These are phyloP conservation scores for Shiraia bambusicola DNA, from an alignment of 2,329 filamentous ascomycete species.

Conservation along the genomic window DNA sequence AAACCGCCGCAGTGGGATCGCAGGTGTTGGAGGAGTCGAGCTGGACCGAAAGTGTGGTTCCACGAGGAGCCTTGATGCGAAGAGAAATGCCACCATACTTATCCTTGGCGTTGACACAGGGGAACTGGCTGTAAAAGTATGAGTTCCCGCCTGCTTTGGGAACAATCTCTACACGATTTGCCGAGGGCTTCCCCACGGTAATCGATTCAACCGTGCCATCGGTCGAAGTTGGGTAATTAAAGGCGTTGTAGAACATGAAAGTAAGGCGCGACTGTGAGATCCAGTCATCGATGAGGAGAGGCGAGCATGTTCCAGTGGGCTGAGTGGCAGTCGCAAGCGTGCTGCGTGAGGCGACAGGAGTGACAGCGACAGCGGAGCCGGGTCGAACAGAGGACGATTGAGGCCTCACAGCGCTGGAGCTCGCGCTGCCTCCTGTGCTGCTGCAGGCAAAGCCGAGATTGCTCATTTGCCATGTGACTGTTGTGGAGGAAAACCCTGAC, in stretches of 20 bases:
- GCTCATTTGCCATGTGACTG: constrained; percentile 52
- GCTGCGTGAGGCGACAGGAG: constrained; percentile 11
- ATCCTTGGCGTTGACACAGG: constrained; percentile 55
- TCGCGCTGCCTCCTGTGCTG: constrained; percentile 10
- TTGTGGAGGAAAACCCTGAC: constrained; percentile 43
- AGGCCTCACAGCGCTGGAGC: constrained; percentile 3
- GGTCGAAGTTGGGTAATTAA: constrained; percentile 58
- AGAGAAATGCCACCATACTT: constrained; percentile 59
- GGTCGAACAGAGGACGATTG: not conserved
- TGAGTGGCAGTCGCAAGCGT: constrained; percentile 19
- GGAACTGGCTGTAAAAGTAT: constrained; percentile 61
- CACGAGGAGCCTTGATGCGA: constrained; percentile 56
- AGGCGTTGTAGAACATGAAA: constrained; percentile 62
- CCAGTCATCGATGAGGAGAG: constrained; percentile 61
- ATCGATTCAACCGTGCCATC: constrained; percentile 60
- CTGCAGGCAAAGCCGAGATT: constrained; percentile 51
- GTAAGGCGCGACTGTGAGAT: constrained; percentile 62
- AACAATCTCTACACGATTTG: constrained; percentile 55
- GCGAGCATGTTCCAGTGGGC: constrained; percentile 43
- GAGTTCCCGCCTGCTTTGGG: constrained; percentile 50
- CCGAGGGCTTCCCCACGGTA: constrained; percentile 50
- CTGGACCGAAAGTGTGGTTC: constrained; percentile 56
- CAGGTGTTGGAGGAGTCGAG: constrained; percentile 53
- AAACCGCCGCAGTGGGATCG: constrained; percentile 42
- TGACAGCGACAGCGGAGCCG: constrained; percentile 6